phyloP scores from a whole-genome alignment of 1,284 basidiomycete species.

The Wallemia hederae region DNA sequence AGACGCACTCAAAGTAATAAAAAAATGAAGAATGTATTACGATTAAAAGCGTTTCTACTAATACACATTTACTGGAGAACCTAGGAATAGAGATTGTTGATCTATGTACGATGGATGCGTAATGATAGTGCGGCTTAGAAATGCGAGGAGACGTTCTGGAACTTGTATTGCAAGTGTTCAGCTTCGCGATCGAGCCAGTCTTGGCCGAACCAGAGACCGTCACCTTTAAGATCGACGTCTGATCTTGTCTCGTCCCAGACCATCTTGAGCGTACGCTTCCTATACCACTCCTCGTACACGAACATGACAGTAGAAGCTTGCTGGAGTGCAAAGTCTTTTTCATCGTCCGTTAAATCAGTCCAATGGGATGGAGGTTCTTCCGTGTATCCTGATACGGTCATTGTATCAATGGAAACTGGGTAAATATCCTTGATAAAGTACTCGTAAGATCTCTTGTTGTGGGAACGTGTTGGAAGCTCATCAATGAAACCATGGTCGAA shows the following conservation, averaged over 20 bases:
- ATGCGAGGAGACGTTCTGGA: neutral
- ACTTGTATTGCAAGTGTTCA: neutral
- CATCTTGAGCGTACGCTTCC: neutral
- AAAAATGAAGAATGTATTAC: no score
- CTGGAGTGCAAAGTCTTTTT: neutral
- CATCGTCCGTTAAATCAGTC: neutral
- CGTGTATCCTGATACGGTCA: neutral
- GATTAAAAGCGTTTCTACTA: no score
- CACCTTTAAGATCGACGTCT: neutral
- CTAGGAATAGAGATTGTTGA: no score
- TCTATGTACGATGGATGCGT: no score
- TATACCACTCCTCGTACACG: neutral
- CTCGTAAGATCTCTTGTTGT: neutral
- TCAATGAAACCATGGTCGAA: neutral
- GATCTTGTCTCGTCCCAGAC: neutral
- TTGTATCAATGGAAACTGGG: neutral
- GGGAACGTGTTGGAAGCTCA: neutral
- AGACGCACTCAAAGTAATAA: neutral
- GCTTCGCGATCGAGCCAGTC: neutral
- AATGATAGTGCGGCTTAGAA: no score
- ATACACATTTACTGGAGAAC: no score
- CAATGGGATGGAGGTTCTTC: neutral
- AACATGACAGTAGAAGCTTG: neutral
- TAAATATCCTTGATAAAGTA: neutral
- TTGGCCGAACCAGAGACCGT: neutral